These are phyloP conservation scores for Eucalyptus pauciflora DNA, from an alignment of 345 rosid species.

Conservation along the genomic window DNA sequence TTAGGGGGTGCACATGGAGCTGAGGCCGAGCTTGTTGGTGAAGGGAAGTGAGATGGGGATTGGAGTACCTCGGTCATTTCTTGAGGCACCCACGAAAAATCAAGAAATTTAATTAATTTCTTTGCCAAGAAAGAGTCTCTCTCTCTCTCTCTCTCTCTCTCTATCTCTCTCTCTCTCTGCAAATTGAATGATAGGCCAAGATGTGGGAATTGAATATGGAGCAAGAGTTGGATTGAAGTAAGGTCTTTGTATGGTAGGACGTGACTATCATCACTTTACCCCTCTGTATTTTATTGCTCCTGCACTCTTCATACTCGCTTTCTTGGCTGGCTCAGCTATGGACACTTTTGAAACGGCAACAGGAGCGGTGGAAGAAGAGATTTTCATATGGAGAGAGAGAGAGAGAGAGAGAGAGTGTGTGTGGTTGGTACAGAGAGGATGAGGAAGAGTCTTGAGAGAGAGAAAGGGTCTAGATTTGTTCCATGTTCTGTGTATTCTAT, in stretches of 20 bases:
- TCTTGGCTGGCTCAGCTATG: slow-evolving; percentile 3
- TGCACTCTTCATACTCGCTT: background rate
- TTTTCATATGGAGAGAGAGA: background rate
- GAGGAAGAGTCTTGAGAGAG: background rate
- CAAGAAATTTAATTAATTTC: background rate
- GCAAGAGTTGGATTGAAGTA: slow-evolving; percentile 76
- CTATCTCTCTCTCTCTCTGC: background rate
- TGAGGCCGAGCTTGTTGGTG: slow-evolving; percentile 76
- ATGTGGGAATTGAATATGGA: slow-evolving; percentile 2
- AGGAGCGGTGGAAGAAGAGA: background rate
- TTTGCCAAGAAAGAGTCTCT: background rate
- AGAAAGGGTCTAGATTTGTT: background rate
- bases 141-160: background rate
- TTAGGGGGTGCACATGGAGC: slow-evolving; percentile 20
- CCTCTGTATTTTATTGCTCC: background rate
- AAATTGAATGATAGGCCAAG: background rate
- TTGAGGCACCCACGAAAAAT: background rate
- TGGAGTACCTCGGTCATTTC: slow-evolving; percentile 67
- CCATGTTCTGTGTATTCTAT: background rate
- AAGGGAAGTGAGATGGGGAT: slow-evolving; percentile 77
- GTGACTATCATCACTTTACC: slow-evolving; percentile 40
- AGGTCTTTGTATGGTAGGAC: slow-evolving; percentile 47
- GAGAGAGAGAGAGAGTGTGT: background rate
- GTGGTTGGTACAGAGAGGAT: background rate
- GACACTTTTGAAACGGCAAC: background rate